These are phyloP conservation scores for Vigna unguiculata DNA, from an alignment of 306 rosid genomes.

Conservation along the genomic window DNA sequence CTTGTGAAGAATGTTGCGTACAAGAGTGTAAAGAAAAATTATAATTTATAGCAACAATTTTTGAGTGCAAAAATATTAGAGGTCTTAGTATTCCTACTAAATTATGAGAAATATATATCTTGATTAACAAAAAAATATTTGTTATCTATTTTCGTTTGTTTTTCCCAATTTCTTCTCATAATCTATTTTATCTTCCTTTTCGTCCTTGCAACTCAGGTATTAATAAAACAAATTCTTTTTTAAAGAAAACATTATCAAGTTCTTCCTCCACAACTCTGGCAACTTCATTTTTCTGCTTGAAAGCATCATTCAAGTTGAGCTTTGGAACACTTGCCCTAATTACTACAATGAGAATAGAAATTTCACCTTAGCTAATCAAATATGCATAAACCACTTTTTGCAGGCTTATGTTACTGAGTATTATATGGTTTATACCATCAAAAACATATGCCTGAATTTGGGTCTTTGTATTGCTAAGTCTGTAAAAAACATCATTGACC, in stretches of 20 bases:
- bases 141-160: too few relatives aligned
- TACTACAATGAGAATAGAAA: slow-evolving; percentile 56
- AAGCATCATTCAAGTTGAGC: slow-evolving; percentile 83
- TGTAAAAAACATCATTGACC: slow-evolving; percentile 90
- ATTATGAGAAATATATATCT: too few relatives aligned
- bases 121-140: too few relatives aligned
- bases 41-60: too few relatives aligned
- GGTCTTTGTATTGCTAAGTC: slow-evolving; percentile 80
- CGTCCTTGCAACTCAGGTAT: too few relatives aligned
- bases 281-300: slow-evolving; percentile 94
- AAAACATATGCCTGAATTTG: slow-evolving; percentile 97
- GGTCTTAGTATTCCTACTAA: too few relatives aligned
- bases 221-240: too few relatives aligned
- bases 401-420: slow-evolving; percentile 35
- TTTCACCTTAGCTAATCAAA: slow-evolving; percentile 27
- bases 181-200: too few relatives aligned
- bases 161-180: too few relatives aligned
- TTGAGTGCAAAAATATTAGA: too few relatives aligned
- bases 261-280: slow-evolving; percentile 94
- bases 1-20: too few relatives aligned
- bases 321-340: slow-evolving; percentile 94
- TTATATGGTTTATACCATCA: slow-evolving; percentile 65
- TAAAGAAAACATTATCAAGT: slow-evolving; percentile 75
- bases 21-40: too few relatives aligned
- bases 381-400: slow-evolving; percentile 1